Percentiles rank a stretch among this genome's conserved stretches.
These are phyloP conservation scores for Penicillium sp. DNA, from an alignment of 2,329 filamentous ascomycete genomes.

Conservation along the genomic window DNA sequence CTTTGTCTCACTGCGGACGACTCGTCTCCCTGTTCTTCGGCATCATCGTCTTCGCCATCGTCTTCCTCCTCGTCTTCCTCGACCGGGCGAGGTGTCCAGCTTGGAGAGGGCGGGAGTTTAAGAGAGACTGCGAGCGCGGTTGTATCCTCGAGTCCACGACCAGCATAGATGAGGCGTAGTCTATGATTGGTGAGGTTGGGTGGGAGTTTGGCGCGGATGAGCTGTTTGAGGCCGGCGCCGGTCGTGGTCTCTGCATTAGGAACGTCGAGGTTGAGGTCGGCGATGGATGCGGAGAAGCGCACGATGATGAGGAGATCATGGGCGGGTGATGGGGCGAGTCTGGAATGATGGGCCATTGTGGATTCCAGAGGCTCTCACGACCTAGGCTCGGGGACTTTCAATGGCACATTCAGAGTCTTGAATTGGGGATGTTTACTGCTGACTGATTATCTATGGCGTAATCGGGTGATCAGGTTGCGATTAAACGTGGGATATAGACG, in stretches of 20 bases:
- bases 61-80: constrained; percentile 12
- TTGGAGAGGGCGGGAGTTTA: constrained; percentile 54
- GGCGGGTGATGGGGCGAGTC: constrained; percentile 10
- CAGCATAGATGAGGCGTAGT: constrained; percentile 83
- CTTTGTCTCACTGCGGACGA: constrained; percentile 2
- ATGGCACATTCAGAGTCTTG: too few species aligned
- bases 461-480: too few species aligned
- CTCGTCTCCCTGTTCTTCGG: constrained; percentile 14
- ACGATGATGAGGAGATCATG: constrained; percentile 66
- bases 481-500: too few species aligned
- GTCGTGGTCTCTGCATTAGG: constrained; percentile 62
- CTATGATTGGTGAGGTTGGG: constrained; percentile 58
- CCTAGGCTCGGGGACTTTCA: too few species aligned
- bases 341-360: constrained; percentile 16
- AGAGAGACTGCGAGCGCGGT: constrained; percentile 64
- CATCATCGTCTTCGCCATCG: too few species aligned
- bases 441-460: too few species aligned
- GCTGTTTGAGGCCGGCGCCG: constrained; percentile 70
- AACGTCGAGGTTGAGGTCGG: constrained; percentile 77
- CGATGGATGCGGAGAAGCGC: constrained; percentile 79
- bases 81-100: constrained; percentile 31
- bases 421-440: too few species aligned
- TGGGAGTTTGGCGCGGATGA: constrained; percentile 68
- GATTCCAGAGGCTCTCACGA: neutral
- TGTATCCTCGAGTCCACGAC: constrained; percentile 73